Evolutionary conservation across 1,284 basidiomycete species (phyloP).

Genomic region (Sutorius eximius): DNA sequence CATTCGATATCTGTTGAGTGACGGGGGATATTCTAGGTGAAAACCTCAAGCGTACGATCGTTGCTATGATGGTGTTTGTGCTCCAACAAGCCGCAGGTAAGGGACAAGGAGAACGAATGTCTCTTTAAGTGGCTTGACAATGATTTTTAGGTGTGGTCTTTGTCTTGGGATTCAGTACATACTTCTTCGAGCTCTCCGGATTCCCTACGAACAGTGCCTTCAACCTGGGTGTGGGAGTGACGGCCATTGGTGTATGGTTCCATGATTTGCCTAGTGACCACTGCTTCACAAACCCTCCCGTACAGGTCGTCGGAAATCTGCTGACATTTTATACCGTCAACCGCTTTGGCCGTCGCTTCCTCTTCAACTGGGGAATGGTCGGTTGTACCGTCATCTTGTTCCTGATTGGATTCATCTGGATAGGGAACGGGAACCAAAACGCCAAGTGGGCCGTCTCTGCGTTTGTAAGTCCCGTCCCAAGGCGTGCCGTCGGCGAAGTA

Average conservation of each 20-base stretch:
- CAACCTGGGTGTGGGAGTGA: conserved; percentile 29
- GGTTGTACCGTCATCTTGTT: conserved; percentile 26
- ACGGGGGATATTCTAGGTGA: conserved; percentile 13
- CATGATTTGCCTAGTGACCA: background rate
- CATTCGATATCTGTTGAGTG: background rate
- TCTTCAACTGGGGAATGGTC: conserved; percentile 33
- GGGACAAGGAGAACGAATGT: background rate
- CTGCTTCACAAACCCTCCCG: background rate
- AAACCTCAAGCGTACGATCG: conserved; percentile 27
- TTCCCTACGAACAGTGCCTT: conserved; percentile 27
- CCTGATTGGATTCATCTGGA: conserved; percentile 32
- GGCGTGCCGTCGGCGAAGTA: background rate
- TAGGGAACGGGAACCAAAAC: conserved; percentile 7
- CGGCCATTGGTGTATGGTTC: conserved; percentile 25
- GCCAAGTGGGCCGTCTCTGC: conserved; percentile 26
- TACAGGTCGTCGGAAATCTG: conserved; percentile 29
- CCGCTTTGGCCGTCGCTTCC: conserved; percentile 25
- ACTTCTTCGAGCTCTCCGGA: conserved; percentile 35
- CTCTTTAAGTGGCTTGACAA: background rate
- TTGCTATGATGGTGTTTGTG: conserved; percentile 37
- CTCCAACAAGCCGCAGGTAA: conserved; percentile 31
- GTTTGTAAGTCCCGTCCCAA: conserved; percentile 18
- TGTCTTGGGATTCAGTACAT: conserved; percentile 30
- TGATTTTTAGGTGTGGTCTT: conserved; percentile 29
- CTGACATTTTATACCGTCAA: conserved; percentile 30